Conservation (phyloP, 306 rosid species). For the Rosa multiflora region DNA sequence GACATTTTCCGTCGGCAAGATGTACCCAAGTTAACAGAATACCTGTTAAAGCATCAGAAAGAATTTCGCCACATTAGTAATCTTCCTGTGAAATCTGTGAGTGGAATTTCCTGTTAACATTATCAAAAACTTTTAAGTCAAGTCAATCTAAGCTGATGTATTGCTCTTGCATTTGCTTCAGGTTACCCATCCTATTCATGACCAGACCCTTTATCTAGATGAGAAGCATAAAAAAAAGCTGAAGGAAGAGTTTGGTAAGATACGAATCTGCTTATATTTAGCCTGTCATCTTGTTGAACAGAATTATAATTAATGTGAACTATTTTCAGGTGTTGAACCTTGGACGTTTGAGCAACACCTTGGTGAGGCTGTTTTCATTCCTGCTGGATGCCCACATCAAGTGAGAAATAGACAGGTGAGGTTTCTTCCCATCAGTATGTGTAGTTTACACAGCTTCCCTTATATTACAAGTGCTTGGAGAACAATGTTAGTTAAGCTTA, state of each 20-base stretch:
- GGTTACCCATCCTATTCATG: slow-evolving; percentile 68
- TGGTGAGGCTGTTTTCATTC: slow-evolving; percentile 69
- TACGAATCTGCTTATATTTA: slow-evolving; percentile 19
- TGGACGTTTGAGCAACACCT: slow-evolving; percentile 72
- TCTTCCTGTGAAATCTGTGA: slow-evolving; percentile 52
- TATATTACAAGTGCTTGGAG: not conserved
- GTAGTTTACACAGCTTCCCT: not conserved
- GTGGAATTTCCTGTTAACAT: slow-evolving; percentile 12
- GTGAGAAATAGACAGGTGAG: slow-evolving; percentile 62
- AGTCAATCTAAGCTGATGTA: slow-evolving; percentile 10
- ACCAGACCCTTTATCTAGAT: slow-evolving; percentile 52
- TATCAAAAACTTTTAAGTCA: slow-evolving; percentile 1
- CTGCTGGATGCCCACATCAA: slow-evolving; percentile 78
- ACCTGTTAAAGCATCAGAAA: slow-evolving; percentile 47
- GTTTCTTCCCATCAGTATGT: not conserved
- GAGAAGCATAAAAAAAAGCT: slow-evolving; percentile 60
- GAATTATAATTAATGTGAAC: slow-evolving; percentile 8
- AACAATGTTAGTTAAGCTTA: not conserved
- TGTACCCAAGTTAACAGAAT: slow-evolving; percentile 55
- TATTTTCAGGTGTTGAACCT: slow-evolving; percentile 53
- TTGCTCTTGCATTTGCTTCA: slow-evolving; percentile 39
- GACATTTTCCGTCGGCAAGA: slow-evolving; percentile 72
- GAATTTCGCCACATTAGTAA: slow-evolving; percentile 52
- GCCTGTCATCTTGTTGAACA: slow-evolving; percentile 4
- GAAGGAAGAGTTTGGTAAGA: slow-evolving; percentile 62